Conservation (phyloP, 352 stramenopile genomes). For the Blastocystis sp. region DNA sequence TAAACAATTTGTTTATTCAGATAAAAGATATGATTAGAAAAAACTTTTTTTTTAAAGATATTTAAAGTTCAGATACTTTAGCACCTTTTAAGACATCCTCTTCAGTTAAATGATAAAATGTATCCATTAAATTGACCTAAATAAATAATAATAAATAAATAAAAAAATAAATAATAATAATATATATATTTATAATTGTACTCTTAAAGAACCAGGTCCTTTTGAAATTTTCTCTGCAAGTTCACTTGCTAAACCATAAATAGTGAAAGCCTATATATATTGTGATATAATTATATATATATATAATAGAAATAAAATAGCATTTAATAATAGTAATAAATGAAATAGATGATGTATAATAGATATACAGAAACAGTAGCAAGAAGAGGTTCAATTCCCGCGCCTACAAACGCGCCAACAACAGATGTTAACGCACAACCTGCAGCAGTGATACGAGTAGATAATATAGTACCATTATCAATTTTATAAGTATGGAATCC, state of each 20-base stretch:
- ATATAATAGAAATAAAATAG: too few species aligned
- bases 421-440: slow-evolving; percentile 30
- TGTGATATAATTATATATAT: too few species aligned
- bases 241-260: slow-evolving; percentile 25
- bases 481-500: slow-evolving; percentile 24
- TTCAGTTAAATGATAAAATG: slow-evolving; percentile 32
- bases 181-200: neutral
- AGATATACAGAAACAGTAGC: slow-evolving; percentile 24
- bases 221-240: slow-evolving; percentile 32
- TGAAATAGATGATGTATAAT: neutral
- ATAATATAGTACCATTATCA: slow-evolving; percentile 28
- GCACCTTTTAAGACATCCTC: slow-evolving; percentile 24
- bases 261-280: slow-evolving; percentile 26
- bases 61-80: too few species aligned
- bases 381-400: slow-evolving; percentile 6
- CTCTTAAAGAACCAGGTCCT: slow-evolving; percentile 21
- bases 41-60: too few species aligned
- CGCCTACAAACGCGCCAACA: slow-evolving; percentile 24
- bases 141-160: too few species aligned
- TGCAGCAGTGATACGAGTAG: slow-evolving; percentile 23
- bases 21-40: too few species aligned
- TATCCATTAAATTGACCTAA: slow-evolving; percentile 36
- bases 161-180: too few species aligned
- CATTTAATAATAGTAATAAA: too few species aligned
- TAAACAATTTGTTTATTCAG: too few species aligned